Conservation (phyloP, 345 rosid species). For the Eutrema heterophyllum region DNA sequence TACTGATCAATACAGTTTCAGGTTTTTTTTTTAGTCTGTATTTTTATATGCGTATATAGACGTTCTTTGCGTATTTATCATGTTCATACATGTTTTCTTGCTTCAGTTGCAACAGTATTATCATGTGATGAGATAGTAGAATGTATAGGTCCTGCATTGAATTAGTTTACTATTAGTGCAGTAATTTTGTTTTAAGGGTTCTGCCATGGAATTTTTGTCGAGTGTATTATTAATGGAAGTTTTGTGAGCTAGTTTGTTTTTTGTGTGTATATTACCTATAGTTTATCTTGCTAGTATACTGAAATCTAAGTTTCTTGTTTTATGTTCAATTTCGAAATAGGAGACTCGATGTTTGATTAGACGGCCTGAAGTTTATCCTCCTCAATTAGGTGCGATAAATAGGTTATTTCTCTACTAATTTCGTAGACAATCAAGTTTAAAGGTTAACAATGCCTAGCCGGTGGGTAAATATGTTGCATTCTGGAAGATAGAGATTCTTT, state of each 20-base stretch:
- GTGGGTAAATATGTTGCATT: not conserved
- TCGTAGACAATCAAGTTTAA: not conserved
- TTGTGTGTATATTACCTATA: not conserved
- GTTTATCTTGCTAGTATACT: constrained; percentile 19
- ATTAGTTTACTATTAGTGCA: not conserved
- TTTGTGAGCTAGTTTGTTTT: not conserved
- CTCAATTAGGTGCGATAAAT: constrained; percentile 29
- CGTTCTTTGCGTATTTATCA: not conserved
- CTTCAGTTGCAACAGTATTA: not conserved
- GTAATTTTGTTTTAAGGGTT: not conserved
- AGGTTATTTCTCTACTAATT: not conserved
- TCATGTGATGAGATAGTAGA: not conserved
- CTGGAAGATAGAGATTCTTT: constrained; percentile 3
- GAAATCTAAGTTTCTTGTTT: not conserved
- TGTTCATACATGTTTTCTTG: not conserved
- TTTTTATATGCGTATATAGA: not conserved
- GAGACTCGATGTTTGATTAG: constrained; percentile 30
- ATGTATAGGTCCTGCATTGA: not conserved
- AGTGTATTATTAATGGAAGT: not conserved
- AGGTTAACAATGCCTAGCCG: not conserved
- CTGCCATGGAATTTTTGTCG: constrained; percentile 5
- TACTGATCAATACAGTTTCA: constrained; percentile 29
- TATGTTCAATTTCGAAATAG: constrained; percentile 20
- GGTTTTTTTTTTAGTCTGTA: constrained; percentile 18
- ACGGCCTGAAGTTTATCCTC: constrained; percentile 29